Evolutionary conservation across 108 stramenopile genomes (phyloP).

Genomic region (Phaeodactylum tricornutum): DNA sequence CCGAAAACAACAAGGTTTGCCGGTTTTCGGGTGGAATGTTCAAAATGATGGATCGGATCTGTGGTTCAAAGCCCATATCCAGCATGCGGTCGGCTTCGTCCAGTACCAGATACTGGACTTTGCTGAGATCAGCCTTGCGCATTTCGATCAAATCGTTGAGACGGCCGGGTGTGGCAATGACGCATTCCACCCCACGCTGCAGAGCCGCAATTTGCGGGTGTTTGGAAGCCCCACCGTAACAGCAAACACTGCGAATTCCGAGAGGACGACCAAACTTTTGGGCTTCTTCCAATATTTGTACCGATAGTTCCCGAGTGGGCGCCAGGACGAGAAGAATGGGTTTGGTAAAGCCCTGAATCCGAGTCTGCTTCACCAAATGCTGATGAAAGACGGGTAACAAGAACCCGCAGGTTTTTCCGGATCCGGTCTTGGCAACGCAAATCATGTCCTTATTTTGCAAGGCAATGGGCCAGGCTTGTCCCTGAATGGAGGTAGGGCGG

Average conservation of each 20-base stretch:
- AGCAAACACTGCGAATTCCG: slow-evolving; percentile 90
- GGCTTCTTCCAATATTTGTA: slow-evolving; percentile 95
- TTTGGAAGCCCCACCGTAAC: slow-evolving; percentile 94
- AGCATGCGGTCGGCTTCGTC: slow-evolving; percentile 92
- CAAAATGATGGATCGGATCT: slow-evolving; percentile 93
- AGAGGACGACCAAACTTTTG: slow-evolving; percentile 89
- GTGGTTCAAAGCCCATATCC: slow-evolving; percentile 99
- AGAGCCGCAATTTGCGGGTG: slow-evolving; percentile 85
- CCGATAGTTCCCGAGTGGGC: slow-evolving; percentile 97
- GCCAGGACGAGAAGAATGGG: slow-evolving; percentile 84
- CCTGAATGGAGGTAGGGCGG: slow-evolving; percentile 76
- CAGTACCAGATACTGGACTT: slow-evolving; percentile 86
- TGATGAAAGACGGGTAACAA: slow-evolving; percentile 87
- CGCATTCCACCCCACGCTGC: slow-evolving; percentile 77
- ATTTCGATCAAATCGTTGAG: slow-evolving; percentile 96
- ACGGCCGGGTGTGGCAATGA: slow-evolving; percentile 97
- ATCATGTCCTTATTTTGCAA: slow-evolving; percentile 87
- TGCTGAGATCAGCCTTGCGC: slow-evolving; percentile 74
- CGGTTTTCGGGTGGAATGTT: slow-evolving; percentile 67
- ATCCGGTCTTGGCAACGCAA: slow-evolving; percentile 97
- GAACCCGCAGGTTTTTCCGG: slow-evolving; percentile 95
- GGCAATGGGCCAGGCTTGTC: slow-evolving; percentile 92
- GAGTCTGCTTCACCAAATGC: slow-evolving; percentile 31
- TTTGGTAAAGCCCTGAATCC: slow-evolving; percentile 2
- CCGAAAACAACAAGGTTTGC: slow-evolving; percentile 96